Conservation (phyloP, 2,329 filamentous ascomycete genomes). For the Colletotrichum brevisporum region DNA sequence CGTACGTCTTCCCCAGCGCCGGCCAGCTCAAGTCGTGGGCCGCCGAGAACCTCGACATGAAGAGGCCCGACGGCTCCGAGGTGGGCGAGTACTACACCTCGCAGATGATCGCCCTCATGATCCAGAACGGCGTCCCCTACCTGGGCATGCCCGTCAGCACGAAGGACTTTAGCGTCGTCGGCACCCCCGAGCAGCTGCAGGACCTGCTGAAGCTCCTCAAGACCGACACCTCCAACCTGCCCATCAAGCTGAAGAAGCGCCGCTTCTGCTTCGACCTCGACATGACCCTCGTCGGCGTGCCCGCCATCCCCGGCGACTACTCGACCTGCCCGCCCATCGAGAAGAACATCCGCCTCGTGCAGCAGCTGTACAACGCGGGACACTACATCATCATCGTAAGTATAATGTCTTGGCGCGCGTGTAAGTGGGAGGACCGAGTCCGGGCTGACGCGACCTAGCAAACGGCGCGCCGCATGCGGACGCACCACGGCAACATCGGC, state of each 20-base stretch:
- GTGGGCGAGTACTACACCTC: constrained; percentile 48
- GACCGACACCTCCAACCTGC: constrained; percentile 40
- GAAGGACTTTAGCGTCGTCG: constrained; percentile 47
- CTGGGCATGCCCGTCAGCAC: constrained; percentile 44
- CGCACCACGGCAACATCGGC: constrained; percentile 47
- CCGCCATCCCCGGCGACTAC: constrained; percentile 46
- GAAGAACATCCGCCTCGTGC: constrained; percentile 47
- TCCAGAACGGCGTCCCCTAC: constrained; percentile 45
- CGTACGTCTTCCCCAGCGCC: constrained; percentile 47
- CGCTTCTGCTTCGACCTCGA: constrained; percentile 52
- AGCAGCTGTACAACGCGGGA: constrained; percentile 48
- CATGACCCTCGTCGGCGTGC: constrained; percentile 49
- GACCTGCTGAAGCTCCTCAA: constrained; percentile 46
- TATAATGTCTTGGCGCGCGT: constrained; percentile 24
- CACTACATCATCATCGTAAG: constrained; percentile 50
- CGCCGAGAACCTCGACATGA: constrained; percentile 44
- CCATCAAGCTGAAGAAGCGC: constrained; percentile 45
- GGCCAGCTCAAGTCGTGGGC: constrained; percentile 44
- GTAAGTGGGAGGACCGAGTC: background rate
- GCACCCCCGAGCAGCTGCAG: constrained; percentile 48
- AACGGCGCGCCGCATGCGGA: constrained; percentile 48
- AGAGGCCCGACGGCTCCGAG: constrained; percentile 42
- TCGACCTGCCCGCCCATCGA: constrained; percentile 48
- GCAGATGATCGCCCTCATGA: constrained; percentile 46
- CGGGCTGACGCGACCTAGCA: constrained; percentile 35